Evolutionary conservation across 805 yeast genomes (phyloP), one percentile per base, ranked within the genome.

Genomic region (Babjeviella inositovora): DNA sequence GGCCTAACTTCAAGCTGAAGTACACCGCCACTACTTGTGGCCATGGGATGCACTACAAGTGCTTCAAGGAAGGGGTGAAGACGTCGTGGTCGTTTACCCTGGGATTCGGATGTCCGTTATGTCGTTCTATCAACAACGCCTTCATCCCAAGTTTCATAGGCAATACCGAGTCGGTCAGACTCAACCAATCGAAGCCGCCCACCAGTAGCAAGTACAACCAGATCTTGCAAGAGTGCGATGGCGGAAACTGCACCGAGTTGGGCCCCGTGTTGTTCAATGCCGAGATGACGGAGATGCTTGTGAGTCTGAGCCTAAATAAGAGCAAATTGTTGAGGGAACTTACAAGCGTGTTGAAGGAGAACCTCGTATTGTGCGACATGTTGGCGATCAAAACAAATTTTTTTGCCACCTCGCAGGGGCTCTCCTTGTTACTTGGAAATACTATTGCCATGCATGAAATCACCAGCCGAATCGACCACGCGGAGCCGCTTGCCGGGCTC

Each of bases 381-480:
- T 15, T 10, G 17, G 24, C 9, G 35, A 37, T 7, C 23, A 20
- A 14, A 13, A 25, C 19, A 10, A 20, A 22, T 13, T 17, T 8
- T 11, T 21, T 25, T 21, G 14, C 31, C 6, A 19, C 22, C 12
- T 25, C 46, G 12, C 35, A 30, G 22, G 36, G 33, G 8, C 19
- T 44, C 5, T 39, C 54, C 1, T 30, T 32, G 5, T 25, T 50
- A 8, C 35, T 64, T 20, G 62, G 67, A 2, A 53, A 61, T 29
- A 60, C 72, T 0, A 55, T 75, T 13, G 53, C 62, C 13, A 64
- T 70, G 58, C 43, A 58, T 18, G 85, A 76, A 34, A 61, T 73
- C 12, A 35, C 72, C 0, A 53, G 70, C 1, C 55, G 85, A 37
- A 38, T 59, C n/a, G 57, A 60, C 19, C 4, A 6, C 9, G 9